These are phyloP conservation scores for Cladophialophora exuberans DNA, from an alignment of 2,329 filamentous ascomycete species.

Conservation along the genomic window DNA sequence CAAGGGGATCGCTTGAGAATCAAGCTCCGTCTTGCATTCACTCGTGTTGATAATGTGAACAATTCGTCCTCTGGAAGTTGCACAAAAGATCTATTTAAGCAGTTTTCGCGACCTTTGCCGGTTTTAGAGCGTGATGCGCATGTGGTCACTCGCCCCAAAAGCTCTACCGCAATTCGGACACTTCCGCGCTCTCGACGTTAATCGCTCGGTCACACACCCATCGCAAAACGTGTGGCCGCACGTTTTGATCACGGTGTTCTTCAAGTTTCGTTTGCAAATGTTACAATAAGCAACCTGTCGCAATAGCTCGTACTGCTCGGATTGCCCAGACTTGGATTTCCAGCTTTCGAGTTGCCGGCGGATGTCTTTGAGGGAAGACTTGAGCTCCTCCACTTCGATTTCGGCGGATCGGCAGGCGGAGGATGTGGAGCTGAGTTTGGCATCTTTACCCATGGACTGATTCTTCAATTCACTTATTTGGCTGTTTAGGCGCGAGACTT, in stretches of 20 bases:
- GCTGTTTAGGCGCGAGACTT: constrained; percentile 64
- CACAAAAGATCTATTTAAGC: too few relatives aligned
- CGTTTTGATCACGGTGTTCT: constrained; percentile 89
- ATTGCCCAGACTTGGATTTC: constrained; percentile 55
- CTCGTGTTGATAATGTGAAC: too few relatives aligned
- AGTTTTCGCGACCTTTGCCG: too few relatives aligned
- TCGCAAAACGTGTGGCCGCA: constrained; percentile 96
- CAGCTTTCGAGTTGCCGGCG: constrained; percentile 83
- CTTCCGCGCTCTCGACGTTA: constrained; percentile 88
- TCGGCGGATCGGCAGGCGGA: constrained; percentile 64
- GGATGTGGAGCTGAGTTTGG: constrained; percentile 66
- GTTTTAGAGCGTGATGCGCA: constrained; percentile 58
- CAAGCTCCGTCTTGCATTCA: too few relatives aligned
- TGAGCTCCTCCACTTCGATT: constrained; percentile 76
- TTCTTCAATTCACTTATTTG: constrained; percentile 78
- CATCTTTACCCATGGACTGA: constrained; percentile 75
- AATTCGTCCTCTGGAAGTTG: too few relatives aligned
- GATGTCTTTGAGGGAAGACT: constrained; percentile 73
- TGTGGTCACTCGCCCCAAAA: constrained; percentile 88
- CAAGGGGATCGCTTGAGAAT: too few relatives aligned
- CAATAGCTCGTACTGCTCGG: constrained; percentile 30
- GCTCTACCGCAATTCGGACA: constrained; percentile 92
- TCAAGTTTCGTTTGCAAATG: constrained; percentile 90
- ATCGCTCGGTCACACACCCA: constrained; percentile 84
- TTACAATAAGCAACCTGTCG: constrained; percentile 74